These are phyloP conservation scores for Arachnomyces sp. DNA, from an alignment of 2,329 filamentous ascomycete genomes.

Conservation along the genomic window DNA sequence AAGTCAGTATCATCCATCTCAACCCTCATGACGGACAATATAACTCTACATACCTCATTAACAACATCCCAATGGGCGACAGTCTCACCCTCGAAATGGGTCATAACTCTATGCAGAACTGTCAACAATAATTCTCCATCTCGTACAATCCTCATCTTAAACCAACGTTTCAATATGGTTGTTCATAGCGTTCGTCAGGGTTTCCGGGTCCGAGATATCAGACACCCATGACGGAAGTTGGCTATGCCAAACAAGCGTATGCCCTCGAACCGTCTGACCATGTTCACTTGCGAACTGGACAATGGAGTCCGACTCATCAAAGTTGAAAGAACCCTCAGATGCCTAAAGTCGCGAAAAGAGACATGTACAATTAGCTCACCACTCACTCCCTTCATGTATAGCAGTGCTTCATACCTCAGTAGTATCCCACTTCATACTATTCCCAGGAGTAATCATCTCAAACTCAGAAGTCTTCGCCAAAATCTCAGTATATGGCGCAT, in stretches of 20 bases:
- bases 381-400: no score
- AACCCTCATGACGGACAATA: not conserved
- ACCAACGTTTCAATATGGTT: slow-evolving; percentile 53
- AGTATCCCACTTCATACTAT: no score
- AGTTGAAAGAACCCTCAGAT: no score
- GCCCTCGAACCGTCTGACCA: slow-evolving; percentile 53
- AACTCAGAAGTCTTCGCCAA: no score
- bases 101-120: slow-evolving; percentile 8
- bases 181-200: slow-evolving; percentile 48
- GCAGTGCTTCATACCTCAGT: no score
- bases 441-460: no score
- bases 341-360: no score
- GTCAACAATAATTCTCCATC: no score
- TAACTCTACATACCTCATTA: slow-evolving; percentile 49
- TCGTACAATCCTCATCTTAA: no score
- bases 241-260: slow-evolving; percentile 43
- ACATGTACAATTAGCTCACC: no score
- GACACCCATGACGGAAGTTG: slow-evolving; percentile 49
- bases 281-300: slow-evolving; percentile 31
- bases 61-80: slow-evolving; percentile 50
- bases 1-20: not conserved
- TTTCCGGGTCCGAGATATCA: slow-evolving; percentile 42
- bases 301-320: no score
- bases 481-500: no score
- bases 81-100: slow-evolving; percentile 52